Base-by-base conservation (phyloP, 2,329 filamentous ascomycete species). In the Paraphaeosphaeria sporulosa region DNA sequence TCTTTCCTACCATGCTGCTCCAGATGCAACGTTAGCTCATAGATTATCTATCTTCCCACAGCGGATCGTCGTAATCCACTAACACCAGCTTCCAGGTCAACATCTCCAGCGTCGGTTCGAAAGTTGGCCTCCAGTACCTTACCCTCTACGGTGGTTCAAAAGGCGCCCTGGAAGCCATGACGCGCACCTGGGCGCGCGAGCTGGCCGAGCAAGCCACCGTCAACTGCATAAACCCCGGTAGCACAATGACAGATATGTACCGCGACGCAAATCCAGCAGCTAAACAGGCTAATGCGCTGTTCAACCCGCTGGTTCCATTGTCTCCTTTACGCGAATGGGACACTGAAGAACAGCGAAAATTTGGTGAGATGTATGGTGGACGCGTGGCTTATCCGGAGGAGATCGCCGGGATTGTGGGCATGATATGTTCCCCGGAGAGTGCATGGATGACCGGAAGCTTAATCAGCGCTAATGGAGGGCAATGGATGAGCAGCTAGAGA, bases 161-260 rank as follows among this genome's bases (percentile, higher is more conserved):
- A 69, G 87, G 86, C 0, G 87, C 87, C 0, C 67, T 89, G 4
- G 87, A 89, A 67, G 83, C 86, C 1, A 89, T 89, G 87, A 89
- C 87, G 6, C 76, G 87, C 2, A 86, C 85, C 0, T 89, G 87
- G 87, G 80, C 85, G 0, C 77, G 86, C 10, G 87, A 89, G 67
- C 72, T 89, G 43, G 79, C 81, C 3, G 85, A 88, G 64, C 73
- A 83, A 6, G 83, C 82, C 0, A 89, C 87, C 0, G 87, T 89
- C 19, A 89, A 89, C 65, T 81, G 84, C 0, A 80, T 89, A 7
- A 89, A 88, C 64, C 86, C 86, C 0, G 87, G 87, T 0, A 86
- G 87, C 0, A 87, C 88, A 1, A 82, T 83, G 43, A 67, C 63
- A 2, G 58, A 55, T 2, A 89, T 89, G 87, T 88, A 86, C 71